A percentile compares a stretch with the other conserved stretches of the same genome.
Evolutionary conservation across 495 filamentous ascomycete genomes (phyloP).

Genomic region (Neurospora discreta): DNA sequence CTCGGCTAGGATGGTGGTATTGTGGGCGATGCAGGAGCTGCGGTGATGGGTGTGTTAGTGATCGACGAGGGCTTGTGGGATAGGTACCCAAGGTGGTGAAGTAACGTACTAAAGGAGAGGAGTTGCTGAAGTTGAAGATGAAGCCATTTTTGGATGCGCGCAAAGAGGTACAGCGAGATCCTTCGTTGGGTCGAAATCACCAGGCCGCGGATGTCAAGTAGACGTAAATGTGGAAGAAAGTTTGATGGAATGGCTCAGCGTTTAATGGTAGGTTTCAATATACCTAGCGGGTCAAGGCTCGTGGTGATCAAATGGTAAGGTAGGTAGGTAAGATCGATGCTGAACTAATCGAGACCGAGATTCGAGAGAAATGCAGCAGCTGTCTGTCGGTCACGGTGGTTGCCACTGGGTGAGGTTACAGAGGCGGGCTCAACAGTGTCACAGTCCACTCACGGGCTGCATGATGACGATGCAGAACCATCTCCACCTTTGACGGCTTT

Average conservation of each 20-base stretch:
- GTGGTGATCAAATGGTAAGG: not conserved
- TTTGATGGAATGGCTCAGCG: not conserved
- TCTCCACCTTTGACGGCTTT: not conserved
- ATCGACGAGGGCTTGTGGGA: not conserved
- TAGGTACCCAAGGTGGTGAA: conserved; percentile 1
- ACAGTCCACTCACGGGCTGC: conserved; percentile 1
- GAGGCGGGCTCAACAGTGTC: not conserved
- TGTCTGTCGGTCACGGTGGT: not conserved
- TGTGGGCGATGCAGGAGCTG: conserved; percentile 84
- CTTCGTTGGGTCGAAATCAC: not conserved
- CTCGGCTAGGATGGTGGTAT: conserved; percentile 84
- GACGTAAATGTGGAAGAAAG: not conserved
- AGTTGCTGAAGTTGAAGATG: conserved; percentile 63
- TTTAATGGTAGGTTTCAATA: no score
- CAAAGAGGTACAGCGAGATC: not conserved
- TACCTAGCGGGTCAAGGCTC: not conserved
- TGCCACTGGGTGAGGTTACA: not conserved
- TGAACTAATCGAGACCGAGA: not conserved
- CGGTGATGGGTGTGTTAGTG: conserved; percentile 14
- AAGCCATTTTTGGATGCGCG: conserved; percentile 47
- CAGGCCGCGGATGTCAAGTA: not conserved
- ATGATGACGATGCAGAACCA: conserved; percentile 10
- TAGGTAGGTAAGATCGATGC: not conserved
- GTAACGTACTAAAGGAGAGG: conserved; percentile 67
- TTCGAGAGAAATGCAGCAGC: not conserved